Evolutionary conservation across 2,329 filamentous ascomycete genomes (phyloP), one percentile per base, ranked within the genome.

Genomic region (Fusarium mundagurra): DNA sequence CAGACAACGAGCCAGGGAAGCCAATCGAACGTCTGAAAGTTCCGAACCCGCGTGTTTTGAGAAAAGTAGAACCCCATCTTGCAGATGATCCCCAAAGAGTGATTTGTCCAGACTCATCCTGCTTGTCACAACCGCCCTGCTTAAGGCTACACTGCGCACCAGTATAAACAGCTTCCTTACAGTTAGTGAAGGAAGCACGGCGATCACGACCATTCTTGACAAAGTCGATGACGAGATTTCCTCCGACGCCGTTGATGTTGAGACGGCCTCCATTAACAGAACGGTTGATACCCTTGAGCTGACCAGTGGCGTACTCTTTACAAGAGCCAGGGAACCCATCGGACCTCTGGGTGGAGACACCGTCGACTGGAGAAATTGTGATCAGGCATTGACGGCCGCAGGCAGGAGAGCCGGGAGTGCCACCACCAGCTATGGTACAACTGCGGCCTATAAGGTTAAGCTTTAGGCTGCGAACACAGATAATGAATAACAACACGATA

Each of bases 1-100:
- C 2, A 18, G 3, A 20, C 0, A 33, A 0, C 2, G 6, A 24
- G 8, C 27, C 22, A 20, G 10, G 7, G 20, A 57, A 41, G 14
- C 13, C 20, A 41, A 41, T 1, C 4, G 3, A 41, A 33, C 1
- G 9, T 13, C 18, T 5, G 14, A 14, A 6, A 9, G 10, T 5
- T 8, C 20, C 5, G 18, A 31, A 22, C 0, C 14, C n/a, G 3
- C 8, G 10, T 18, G 20, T 22, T 6, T 4, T 8, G 4, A 31
- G 8, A 8, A 18, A 2, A 11, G 27, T 4, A 18, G 8, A 43
- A 31, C 6, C 9, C 4, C 4, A 6, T 55, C 36, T 22, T 2
- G 11, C 9, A n/a, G 3, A 12, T 11, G 5, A 18, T n/a, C 14
- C 3, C 3, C 7, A 13, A 4, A n/a, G 3, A 0, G 1, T 9